Base-by-base conservation (phyloP, 208 protist genomes). In the Leishmania guyanensis region DNA sequence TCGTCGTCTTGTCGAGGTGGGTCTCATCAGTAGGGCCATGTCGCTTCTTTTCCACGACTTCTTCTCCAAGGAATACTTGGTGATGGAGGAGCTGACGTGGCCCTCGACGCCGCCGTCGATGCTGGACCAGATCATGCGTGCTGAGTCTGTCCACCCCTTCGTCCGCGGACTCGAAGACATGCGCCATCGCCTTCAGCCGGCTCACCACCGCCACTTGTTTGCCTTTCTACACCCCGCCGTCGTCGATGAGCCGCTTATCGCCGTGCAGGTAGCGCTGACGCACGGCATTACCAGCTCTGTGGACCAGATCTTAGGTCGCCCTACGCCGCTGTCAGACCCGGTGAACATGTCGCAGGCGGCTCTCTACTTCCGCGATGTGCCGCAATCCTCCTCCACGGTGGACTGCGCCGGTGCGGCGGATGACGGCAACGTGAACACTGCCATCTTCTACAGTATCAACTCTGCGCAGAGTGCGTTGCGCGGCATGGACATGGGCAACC, bases 381-480 rank as follows among this genome's bases (percentile, higher is more conserved):
- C 73, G 66, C 10, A 66, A 20, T 22, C 26, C 0, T 39, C 74
- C 2, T 62, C 75, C 0, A 68, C 58, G 53, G 54, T 58, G 29
- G 62, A 56, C 12, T 12, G 53, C 20, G 62, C 43, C 69, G 69
- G 69, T 29, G 39, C 62, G 29, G 43, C n/a, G 43, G 39, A 69
- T 39, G 81, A 88, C 33, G 89, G 89, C 46, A 69, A 83, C 33
- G 93, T 94, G 77, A 90, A 95, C 81, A 95, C 93, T 3, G 93
- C 94, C 48, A 94, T 94, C 60, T 97, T 97, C 80, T 97, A 97
- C 86, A 95, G 91, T 81, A 97, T 97, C 76, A 96, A 95, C 83
- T 93, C 93, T 10, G 88, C 89, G 0, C 91, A 96, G 78, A 88
- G 85, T 48, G 91, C 92, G 39, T 81, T 97, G 65, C 88, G 87